Evolutionary conservation across 2,329 filamentous ascomycete genomes (phyloP).

Genomic region (Thelonectria rubi): DNA sequence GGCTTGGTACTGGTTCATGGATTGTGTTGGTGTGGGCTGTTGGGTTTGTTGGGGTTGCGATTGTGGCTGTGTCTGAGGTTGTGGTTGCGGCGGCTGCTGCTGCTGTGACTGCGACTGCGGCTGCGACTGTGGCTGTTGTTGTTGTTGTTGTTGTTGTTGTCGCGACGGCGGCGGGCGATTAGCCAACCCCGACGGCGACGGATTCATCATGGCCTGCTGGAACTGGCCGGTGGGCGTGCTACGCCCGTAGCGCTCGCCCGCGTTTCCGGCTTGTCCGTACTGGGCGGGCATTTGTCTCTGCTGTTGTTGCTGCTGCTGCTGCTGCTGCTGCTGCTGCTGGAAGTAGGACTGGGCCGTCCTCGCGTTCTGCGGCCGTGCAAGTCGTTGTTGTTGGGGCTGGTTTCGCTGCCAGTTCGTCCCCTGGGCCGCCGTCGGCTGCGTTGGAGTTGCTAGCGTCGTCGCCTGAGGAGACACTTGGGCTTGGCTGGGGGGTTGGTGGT

Average conservation of each 20-base stretch:
- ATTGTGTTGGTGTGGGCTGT: no score
- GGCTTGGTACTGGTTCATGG: constrained; percentile 30
- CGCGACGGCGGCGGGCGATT: constrained; percentile 26
- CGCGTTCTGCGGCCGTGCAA: constrained; percentile 1
- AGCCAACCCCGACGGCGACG: constrained; percentile 20
- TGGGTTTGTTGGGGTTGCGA: no score
- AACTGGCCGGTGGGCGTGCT: constrained; percentile 29
- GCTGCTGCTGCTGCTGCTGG: constrained; percentile 21
- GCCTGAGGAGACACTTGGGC: constrained; percentile 2
- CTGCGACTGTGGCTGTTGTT: background rate
- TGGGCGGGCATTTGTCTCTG: constrained; percentile 34
- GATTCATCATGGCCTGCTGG: constrained; percentile 30
- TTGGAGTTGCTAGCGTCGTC: background rate
- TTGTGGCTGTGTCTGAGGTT: no score
- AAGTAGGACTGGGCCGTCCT: constrained; percentile 27
- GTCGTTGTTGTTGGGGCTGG: constrained; percentile 8
- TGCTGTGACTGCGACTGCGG: constrained; percentile 4
- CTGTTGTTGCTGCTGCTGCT: constrained; percentile 20
- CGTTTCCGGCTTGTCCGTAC: constrained; percentile 21
- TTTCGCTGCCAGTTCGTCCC: constrained; percentile 6
- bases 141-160: constrained; percentile 13
- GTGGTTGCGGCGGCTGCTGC: constrained; percentile 20
- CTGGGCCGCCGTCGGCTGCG: constrained; percentile 11
- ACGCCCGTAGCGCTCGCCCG: constrained; percentile 23
- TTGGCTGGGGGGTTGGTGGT: constrained; percentile 11